These are phyloP conservation scores for Oenanthe sinensis DNA, from an alignment of 129 eudicot genomes.

Conservation along the genomic window DNA sequence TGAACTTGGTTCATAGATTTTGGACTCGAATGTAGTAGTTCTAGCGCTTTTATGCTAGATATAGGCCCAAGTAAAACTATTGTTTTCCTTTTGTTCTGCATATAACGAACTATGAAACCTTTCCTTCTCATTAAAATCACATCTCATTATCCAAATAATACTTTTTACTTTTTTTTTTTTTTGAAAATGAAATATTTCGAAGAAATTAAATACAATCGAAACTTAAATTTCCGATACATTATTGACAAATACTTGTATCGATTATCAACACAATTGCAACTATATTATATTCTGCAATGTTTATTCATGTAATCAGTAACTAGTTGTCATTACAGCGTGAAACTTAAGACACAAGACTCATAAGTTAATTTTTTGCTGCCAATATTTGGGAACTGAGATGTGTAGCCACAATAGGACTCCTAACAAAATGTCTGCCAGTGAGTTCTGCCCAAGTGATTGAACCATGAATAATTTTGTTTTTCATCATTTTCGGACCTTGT, in stretches of 20 bases:
- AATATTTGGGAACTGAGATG: slow-evolving; percentile 14
- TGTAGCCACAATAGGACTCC: slow-evolving; percentile 73
- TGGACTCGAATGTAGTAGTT: background rate
- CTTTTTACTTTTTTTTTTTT: no score
- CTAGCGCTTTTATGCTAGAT: no score
- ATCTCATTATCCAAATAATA: background rate
- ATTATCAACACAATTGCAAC: background rate
- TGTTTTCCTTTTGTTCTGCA: background rate
- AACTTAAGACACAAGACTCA: no score
- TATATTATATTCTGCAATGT: background rate
- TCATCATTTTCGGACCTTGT: slow-evolving; percentile 29
- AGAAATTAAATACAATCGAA: no score
- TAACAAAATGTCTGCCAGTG: slow-evolving; percentile 33
- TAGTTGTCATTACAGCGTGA: background rate
- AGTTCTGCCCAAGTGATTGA: slow-evolving; percentile 52
- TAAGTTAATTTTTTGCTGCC: background rate
- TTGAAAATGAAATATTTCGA: no score
- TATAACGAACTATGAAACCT: background rate
- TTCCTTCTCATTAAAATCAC: background rate
- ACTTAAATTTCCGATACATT: no score
- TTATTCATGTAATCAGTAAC: background rate
- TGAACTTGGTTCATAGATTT: background rate
- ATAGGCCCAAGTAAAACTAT: background rate
- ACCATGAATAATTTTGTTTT: slow-evolving; percentile 32
- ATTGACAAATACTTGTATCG: no score